Conservation (phyloP, 2,329 filamentous ascomycete species). For the Monilinia fructigena region DNA sequence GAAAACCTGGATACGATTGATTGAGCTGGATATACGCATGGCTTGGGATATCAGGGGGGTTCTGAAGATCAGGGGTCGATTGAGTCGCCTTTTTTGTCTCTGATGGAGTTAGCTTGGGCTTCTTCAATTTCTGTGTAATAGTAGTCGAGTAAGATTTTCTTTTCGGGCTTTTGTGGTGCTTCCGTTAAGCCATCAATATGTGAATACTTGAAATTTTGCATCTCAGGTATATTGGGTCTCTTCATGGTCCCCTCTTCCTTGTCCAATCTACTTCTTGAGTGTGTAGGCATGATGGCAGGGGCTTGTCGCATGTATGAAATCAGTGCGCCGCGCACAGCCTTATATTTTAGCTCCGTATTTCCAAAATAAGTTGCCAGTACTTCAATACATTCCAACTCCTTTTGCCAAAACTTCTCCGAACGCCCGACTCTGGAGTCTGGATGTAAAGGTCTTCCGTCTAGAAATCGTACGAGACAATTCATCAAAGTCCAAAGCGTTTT, state of each 20-base stretch:
- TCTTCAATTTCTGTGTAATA: not conserved
- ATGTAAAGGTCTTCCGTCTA: not conserved
- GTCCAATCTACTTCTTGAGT: no score
- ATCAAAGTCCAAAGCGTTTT: constrained; percentile 2
- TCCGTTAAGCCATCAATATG: not conserved
- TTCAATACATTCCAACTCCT: not conserved
- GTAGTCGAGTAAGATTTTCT: not conserved
- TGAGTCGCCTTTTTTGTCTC: not conserved
- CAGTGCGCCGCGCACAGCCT: not conserved
- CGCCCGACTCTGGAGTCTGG: not conserved
- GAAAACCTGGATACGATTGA: not conserved
- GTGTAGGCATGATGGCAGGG: not conserved
- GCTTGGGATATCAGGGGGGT: fast-evolving
- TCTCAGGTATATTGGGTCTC: not conserved
- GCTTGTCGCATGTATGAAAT: not conserved
- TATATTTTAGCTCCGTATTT: not conserved
- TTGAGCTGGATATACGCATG: not conserved
- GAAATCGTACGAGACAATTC: not conserved
- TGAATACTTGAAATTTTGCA: not conserved
- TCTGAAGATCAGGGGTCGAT: not conserved
- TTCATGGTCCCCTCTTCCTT: not conserved
- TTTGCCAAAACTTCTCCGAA: not conserved
- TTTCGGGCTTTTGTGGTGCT: not conserved
- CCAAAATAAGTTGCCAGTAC: not conserved
- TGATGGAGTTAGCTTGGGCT: not conserved